Conservation (phyloP, 2,329 filamentous ascomycete species). For the Talaromyces islandicus region DNA sequence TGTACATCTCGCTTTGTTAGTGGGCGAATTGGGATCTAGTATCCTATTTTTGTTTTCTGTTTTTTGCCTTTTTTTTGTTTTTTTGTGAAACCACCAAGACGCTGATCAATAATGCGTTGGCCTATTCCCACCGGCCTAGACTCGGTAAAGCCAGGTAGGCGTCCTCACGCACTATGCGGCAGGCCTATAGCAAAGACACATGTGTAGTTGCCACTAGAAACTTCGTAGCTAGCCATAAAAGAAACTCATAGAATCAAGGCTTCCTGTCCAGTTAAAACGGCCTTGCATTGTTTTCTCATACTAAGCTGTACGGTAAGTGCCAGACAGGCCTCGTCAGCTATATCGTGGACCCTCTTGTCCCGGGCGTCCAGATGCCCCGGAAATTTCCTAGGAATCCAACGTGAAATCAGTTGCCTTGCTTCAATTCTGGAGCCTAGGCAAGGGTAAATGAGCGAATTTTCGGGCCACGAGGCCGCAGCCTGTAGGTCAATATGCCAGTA, state of each 20-base stretch:
- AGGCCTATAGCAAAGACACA: not conserved
- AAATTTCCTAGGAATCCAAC: not conserved
- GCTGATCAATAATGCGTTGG: not conserved
- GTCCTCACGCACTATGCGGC: not conserved
- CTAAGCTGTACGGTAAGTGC: not conserved
- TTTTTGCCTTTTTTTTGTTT: not conserved
- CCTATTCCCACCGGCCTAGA: no score
- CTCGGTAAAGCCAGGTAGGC: not conserved
- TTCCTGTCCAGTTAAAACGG: not conserved
- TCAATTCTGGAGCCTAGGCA: not conserved
- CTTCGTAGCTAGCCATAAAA: not conserved
- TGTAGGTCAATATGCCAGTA: not conserved
- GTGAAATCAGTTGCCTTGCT: not conserved
- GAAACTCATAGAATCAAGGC: not conserved
- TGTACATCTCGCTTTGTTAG: not conserved
- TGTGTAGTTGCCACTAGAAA: not conserved
- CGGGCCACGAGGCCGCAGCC: not conserved
- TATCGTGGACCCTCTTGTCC: not conserved
- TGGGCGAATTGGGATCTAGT: not conserved
- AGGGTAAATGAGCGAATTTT: not conserved
- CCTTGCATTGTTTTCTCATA: not conserved
- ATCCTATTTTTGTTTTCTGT: not conserved
- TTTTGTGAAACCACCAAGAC: not conserved
- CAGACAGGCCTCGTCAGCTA: not conserved
- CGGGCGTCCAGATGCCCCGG: not conserved